phyloP scores from a whole-genome alignment of 164 flowering plant genomes.

The Piper betle region DNA sequence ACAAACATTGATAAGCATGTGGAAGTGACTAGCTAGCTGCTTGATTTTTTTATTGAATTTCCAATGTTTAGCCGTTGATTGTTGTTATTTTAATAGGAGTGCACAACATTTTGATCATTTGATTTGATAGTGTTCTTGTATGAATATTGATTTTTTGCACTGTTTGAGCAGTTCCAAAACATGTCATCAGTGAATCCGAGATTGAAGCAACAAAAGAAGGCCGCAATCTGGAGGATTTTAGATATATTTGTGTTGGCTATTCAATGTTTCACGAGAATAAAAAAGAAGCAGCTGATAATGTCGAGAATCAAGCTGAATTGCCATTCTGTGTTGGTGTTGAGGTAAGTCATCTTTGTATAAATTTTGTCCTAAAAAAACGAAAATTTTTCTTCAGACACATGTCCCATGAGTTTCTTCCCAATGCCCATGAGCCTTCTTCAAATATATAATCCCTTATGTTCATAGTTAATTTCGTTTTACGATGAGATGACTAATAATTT shows the following conservation, averaged over 20 bases:
- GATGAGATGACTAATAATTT: background rate
- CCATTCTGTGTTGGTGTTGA: slow-evolving; percentile 62
- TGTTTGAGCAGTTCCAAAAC: slow-evolving; percentile 30
- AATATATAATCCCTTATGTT: too few relatives aligned
- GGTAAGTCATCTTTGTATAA: slow-evolving; percentile 20
- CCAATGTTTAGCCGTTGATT: too few relatives aligned
- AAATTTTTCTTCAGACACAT: background rate
- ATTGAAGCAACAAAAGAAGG: slow-evolving; percentile 48
- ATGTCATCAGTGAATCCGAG: slow-evolving; percentile 37
- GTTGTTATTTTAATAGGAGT: too few relatives aligned
- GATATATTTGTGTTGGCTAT: slow-evolving; percentile 58
- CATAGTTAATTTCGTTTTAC: too few relatives aligned
- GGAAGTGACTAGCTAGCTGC: too few relatives aligned
- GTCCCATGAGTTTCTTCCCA: background rate
- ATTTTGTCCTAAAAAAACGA: background rate
- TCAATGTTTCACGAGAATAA: slow-evolving; percentile 37
- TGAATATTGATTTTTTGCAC: background rate
- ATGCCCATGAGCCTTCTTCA: background rate
- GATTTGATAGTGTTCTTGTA: background rate
- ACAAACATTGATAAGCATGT: too few relatives aligned
- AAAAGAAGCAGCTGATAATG: slow-evolving; percentile 13
- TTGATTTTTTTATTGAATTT: too few relatives aligned
- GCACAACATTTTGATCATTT: too few relatives aligned
- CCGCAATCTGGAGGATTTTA: slow-evolving; percentile 38
- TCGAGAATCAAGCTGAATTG: slow-evolving; percentile 23